These are phyloP conservation scores for Metarhizium humberi DNA, from an alignment of 2,329 filamentous ascomycete genomes.

Conservation along the genomic window DNA sequence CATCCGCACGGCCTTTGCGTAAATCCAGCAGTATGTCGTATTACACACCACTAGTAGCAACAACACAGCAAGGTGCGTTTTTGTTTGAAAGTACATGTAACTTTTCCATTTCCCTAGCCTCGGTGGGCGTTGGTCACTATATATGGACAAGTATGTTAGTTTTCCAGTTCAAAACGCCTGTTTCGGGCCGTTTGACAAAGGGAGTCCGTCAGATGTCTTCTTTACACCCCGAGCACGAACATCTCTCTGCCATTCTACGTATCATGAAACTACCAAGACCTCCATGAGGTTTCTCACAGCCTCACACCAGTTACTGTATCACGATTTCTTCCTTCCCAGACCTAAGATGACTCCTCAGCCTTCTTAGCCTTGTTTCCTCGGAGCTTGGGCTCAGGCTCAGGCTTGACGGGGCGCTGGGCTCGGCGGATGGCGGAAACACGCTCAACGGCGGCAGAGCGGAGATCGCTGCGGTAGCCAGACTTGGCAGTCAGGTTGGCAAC, in stretches of 20 bases:
- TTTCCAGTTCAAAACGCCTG: background rate
- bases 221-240: background rate
- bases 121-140: background rate
- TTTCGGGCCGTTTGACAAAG: background rate
- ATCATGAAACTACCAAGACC: background rate
- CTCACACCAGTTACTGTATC: background rate
- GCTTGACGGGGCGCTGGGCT: conserved; percentile 72
- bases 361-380: conserved; percentile 73
- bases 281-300: background rate
- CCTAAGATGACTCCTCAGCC: conserved; percentile 40
- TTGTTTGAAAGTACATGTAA: background rate
- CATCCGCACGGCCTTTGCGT: background rate
- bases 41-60: background rate
- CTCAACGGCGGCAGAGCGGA: conserved; percentile 70
- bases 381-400: conserved; percentile 61
- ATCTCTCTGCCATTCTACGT: background rate
- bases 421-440: conserved; percentile 78
- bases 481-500: conserved; percentile 77
- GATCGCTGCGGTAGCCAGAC: conserved; percentile 74
- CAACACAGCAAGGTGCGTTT: background rate
- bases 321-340: background rate
- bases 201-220: background rate
- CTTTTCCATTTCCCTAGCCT: background rate
- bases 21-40: background rate
- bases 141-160: background rate